A percentile compares a stretch with the other conserved stretches of the same genome.
phyloP scores from a whole-genome alignment of 495 filamentous ascomycete genomes.

The Choiromyces venosus region DNA sequence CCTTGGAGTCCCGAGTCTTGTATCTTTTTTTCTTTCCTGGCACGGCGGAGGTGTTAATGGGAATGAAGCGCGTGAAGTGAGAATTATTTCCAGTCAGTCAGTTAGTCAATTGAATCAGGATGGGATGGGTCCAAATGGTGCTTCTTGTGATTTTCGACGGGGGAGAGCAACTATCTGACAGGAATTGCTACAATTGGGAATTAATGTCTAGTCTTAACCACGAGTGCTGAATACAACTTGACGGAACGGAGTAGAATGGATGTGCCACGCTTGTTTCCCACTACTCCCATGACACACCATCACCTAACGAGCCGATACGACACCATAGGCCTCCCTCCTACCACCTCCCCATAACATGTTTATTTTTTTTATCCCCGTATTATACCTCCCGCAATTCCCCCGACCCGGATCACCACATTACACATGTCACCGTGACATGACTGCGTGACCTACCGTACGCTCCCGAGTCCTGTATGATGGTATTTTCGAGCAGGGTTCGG shows the following conservation, averaged over 20 bases:
- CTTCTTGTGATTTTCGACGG: background rate
- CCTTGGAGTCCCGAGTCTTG: background rate
- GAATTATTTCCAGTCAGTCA: background rate
- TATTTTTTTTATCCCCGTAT: background rate
- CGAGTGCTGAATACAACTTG: no score
- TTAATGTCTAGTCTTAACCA: background rate
- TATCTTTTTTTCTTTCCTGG: background rate
- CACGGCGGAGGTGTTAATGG: background rate
- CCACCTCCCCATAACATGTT: background rate
- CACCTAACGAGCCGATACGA: background rate
- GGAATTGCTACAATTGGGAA: background rate
- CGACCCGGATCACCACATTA: background rate
- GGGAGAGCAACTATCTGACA: background rate
- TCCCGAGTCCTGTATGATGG: background rate
- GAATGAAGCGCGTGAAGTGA: background rate
- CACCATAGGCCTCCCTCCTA: no score
- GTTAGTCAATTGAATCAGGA: background rate
- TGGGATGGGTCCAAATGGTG: background rate
- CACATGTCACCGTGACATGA: background rate
- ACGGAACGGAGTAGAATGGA: background rate
- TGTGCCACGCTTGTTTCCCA: background rate
- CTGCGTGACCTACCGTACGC: background rate
- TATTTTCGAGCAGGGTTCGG: background rate
- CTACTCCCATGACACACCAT: background rate
- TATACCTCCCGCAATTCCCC: background rate